Conservation (phyloP, 495 filamentous ascomycete genomes). For the Neurospora sp. region DNA sequence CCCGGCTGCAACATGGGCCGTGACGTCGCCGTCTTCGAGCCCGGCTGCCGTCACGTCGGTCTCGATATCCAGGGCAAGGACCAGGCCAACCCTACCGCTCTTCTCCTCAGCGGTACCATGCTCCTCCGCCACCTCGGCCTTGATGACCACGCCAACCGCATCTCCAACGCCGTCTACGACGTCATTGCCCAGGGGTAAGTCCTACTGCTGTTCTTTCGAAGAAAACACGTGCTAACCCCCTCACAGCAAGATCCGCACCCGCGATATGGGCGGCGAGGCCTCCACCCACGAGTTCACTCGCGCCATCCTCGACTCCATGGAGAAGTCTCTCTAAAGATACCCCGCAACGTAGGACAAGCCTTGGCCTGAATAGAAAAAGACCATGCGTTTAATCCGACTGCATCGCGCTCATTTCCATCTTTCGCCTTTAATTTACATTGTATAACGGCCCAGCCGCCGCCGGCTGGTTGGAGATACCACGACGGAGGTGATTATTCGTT, state of each 20-base stretch:
- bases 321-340: slow-evolving; percentile 33
- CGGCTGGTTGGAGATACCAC: not conserved
- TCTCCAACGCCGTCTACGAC: slow-evolving; percentile 93
- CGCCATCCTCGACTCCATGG: slow-evolving; percentile 90
- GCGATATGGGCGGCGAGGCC: slow-evolving; percentile 85
- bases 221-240: slow-evolving; percentile 17
- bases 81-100: slow-evolving; percentile 94
- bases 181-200: slow-evolving; percentile 90
- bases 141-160: slow-evolving; percentile 94
- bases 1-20: slow-evolving; percentile 99
- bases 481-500: not conserved
- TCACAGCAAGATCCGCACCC: slow-evolving; percentile 67
- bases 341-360: not conserved
- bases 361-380: not conserved
- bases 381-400: not conserved
- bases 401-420: not conserved
- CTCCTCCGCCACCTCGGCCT: slow-evolving; percentile 90
- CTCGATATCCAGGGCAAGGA: slow-evolving; percentile 98
- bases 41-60: slow-evolving; percentile 95
- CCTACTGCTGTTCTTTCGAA: not conserved
- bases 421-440: not conserved
- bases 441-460: not conserved
- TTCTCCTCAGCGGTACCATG: slow-evolving; percentile 92
- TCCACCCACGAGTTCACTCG: slow-evolving; percentile 92
- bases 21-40: slow-evolving; percentile 96